Base-by-base conservation (phyloP, 331 rosid species). In the Malus hybrid region DNA sequence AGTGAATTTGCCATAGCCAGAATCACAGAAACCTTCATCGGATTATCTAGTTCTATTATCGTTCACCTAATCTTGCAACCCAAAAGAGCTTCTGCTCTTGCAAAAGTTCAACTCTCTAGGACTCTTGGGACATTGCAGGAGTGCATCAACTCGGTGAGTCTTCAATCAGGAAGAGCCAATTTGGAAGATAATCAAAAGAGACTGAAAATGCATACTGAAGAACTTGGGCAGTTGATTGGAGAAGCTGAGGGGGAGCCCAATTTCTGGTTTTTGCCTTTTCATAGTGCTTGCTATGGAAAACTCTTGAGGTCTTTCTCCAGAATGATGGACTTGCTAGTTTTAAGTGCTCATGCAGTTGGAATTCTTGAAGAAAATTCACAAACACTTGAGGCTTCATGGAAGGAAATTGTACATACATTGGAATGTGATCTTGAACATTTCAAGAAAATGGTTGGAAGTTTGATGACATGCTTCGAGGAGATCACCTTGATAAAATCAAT, bases 201-300 rank as follows among this genome's bases (percentile, higher is more conserved):
- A 59, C 72, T 91, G 44, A 80, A 69, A 46, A 59, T 48, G 31
- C 85, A 83, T 44, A 76, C 87, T 42, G 76, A 69, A 10, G 85
- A 85, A 84, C 71, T 91, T 0, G 76, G 60, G 46, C 84, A 87
- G 65, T 71, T 83, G 79, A 80, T 89, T 7, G 69, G 50, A 3
- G 96, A 91, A 81, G 96, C 98, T 18, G 89, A 88, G 56, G 65
- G 13, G 3, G 98, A 93, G 69, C 98, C 97, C 44, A 89, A 87
- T 52, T 91, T 93, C 59, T 91, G 97, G 96, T 93, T 84, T 55
- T 16, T 78, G 80, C 91, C 97, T 12, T 88, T 93, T 82, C 81
- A 80, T 6, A 59, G 84, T 56, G 79, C 61, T 56, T 85, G 83
- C 65, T 87, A 86, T 15, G 57, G 33, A 34, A 89, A 86, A 79